phyloP scores from a whole-genome alignment of 257 asterid genomes.

The Avicennia marina region DNA sequence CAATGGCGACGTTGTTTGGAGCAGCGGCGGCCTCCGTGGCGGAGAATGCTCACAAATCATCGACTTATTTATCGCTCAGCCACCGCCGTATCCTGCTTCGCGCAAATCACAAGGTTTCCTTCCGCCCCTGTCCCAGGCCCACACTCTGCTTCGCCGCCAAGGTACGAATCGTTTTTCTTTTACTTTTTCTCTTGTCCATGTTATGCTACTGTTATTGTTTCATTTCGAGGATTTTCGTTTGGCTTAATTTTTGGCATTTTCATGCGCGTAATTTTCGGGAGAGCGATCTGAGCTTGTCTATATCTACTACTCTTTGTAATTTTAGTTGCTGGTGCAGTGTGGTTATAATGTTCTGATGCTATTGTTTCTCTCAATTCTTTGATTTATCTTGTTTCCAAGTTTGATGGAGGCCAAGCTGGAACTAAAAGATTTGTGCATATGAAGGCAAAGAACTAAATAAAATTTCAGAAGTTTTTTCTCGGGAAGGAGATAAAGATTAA shows the following conservation, averaged over 20 bases:
- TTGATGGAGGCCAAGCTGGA: conserved; percentile 26
- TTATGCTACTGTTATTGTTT: not conserved
- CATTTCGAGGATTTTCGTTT: not conserved
- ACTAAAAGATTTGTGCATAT: conserved; percentile 1
- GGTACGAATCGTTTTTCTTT: conserved; percentile 27
- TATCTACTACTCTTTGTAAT: not conserved
- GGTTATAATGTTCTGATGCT: conserved; percentile 4
- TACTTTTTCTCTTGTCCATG: not conserved
- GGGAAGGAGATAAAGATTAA: not conserved
- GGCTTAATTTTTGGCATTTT: not conserved
- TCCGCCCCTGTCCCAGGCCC: conserved; percentile 52
- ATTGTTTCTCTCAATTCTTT: not conserved
- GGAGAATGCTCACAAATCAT: conserved; percentile 37
- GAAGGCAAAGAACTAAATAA: not conserved
- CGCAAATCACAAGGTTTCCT: conserved; percentile 36
- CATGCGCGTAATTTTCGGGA: conserved; percentile 7
- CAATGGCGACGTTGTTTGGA: conserved; percentile 74
- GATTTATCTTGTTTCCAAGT: conserved; percentile 20
- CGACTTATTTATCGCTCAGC: conserved; percentile 33
- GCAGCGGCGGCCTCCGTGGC: conserved; percentile 42
- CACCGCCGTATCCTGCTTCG: conserved; percentile 31
- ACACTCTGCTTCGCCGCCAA: conserved; percentile 54
- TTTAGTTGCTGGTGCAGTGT: conserved; percentile 3
- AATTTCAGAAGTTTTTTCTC: not conserved
- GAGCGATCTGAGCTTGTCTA: conserved; percentile 17